Evolutionary conservation across 1,139 yeast genomes (phyloP).

Genomic region (Lodderomyces theae): DNA sequence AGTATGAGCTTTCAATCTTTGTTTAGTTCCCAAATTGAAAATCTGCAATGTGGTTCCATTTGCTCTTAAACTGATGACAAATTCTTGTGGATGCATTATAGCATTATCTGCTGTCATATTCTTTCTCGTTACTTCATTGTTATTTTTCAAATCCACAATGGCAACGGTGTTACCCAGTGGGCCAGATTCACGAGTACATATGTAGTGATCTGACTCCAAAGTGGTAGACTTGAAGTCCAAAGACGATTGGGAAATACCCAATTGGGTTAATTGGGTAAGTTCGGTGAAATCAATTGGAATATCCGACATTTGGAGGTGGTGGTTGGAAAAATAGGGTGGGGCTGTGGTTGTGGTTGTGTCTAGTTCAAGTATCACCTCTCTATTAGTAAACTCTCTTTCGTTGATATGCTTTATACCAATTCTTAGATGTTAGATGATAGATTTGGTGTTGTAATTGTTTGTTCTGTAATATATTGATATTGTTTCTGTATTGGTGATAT

Average conservation of each 20-base stretch:
- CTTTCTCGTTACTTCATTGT: slow-evolving; percentile 73
- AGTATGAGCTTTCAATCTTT: slow-evolving; percentile 84
- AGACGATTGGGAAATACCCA: slow-evolving; percentile 80
- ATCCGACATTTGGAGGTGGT: too few relatives aligned
- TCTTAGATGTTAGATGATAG: too few relatives aligned
- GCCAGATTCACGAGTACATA: slow-evolving; percentile 80
- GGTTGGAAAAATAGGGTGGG: slow-evolving; percentile 3
- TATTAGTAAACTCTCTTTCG: too few relatives aligned
- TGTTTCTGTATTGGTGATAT: too few relatives aligned
- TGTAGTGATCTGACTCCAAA: slow-evolving; percentile 86
- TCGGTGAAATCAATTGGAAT: slow-evolving; percentile 97
- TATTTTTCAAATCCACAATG: slow-evolving; percentile 78
- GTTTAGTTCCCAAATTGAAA: slow-evolving; percentile 83
- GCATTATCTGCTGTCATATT: slow-evolving; percentile 98
- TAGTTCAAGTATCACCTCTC: neutral
- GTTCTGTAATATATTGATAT: too few relatives aligned
- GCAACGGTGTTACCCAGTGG: slow-evolving; percentile 86
- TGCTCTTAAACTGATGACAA: slow-evolving; percentile 90
- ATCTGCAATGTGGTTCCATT: slow-evolving; percentile 95
- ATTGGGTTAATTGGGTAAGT: slow-evolving; percentile 78
- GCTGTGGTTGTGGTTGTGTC: too few relatives aligned
- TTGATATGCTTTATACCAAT: too few relatives aligned
- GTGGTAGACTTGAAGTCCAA: slow-evolving; percentile 94
- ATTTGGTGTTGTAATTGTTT: too few relatives aligned
- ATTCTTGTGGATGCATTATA: slow-evolving; percentile 88